phyloP scores from a whole-genome alignment of 2,329 filamentous ascomycete genomes.

The Colletotrichum graminicola region DNA sequence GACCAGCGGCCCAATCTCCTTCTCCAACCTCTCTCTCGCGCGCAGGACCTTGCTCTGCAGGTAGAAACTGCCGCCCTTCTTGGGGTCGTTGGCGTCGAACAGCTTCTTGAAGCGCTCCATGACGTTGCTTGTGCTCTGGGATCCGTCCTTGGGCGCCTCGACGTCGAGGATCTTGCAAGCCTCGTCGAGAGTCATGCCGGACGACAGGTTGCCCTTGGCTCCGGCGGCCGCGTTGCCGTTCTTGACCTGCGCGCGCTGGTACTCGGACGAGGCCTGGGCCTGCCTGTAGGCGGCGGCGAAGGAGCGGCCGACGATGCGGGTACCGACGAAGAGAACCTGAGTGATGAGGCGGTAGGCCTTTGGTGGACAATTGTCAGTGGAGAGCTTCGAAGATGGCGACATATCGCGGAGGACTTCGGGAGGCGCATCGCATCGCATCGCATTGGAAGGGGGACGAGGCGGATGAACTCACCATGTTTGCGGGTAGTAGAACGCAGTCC shows the following conservation, averaged over 20 bases:
- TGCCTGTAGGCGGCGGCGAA: conserved; percentile 96
- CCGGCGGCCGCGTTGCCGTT: conserved; percentile 58
- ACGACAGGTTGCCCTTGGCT: conserved; percentile 60
- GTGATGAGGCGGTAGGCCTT: conserved; percentile 71
- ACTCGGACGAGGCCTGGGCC: conserved; percentile 87
- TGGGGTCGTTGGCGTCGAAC: conserved; percentile 93
- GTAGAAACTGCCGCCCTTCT: conserved; percentile 98
- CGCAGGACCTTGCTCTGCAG: conserved; percentile 96
- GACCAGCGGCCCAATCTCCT: conserved; percentile 80
- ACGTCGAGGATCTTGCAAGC: conserved; percentile 98
- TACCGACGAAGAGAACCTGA: conserved; percentile 90
- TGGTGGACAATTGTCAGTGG: conserved; percentile 1
- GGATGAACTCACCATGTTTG: conserved; percentile 39
- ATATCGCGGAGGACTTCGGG: neutral
- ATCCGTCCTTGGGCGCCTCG: conserved; percentile 83
- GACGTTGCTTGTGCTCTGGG: conserved; percentile 82
- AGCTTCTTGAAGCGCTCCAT: conserved; percentile 92
- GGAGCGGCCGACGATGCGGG: conserved; percentile 91
- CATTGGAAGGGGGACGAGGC: neutral
- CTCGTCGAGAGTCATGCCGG: conserved; percentile 92
- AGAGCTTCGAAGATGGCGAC: neutral
- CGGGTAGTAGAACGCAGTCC: conserved; percentile 21
- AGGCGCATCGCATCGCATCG: conserved; percentile 17
- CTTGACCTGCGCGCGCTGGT: conserved; percentile 79
- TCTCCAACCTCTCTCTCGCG: conserved; percentile 91